These are phyloP conservation scores for Penicillium canescens DNA, from an alignment of 495 filamentous ascomycete genomes.

Conservation along the genomic window DNA sequence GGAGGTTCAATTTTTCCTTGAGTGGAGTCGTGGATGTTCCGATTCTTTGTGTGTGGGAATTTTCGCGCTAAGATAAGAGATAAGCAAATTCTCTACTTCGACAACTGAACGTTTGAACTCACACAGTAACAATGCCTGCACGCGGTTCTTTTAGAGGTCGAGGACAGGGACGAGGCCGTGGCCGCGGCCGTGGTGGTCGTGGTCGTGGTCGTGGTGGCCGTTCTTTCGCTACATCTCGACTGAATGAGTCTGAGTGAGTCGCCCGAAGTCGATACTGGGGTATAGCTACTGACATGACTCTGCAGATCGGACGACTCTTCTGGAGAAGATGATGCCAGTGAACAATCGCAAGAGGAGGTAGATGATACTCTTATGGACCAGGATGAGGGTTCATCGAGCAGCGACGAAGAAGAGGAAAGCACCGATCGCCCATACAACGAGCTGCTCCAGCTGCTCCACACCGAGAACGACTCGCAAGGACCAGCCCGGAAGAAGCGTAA, in stretches of 20 bases:
- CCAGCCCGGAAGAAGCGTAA: conserved; percentile 70
- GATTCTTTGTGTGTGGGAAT: conserved; percentile 51
- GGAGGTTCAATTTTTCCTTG: conserved; percentile 36
- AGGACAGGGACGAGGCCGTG: conserved; percentile 18
- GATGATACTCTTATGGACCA: conserved; percentile 33
- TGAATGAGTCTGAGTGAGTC: conserved; percentile 44
- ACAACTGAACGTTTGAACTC: conserved; percentile 3
- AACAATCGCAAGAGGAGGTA: conserved; percentile 22
- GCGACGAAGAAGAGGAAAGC: conserved; percentile 48
- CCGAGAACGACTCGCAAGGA: conserved; percentile 47
- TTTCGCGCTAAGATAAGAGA: conserved; percentile 60
- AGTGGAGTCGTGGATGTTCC: conserved; percentile 34
- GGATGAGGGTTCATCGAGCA: conserved; percentile 40
- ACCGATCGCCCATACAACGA: conserved; percentile 59
- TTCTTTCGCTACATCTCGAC: conserved; percentile 38
- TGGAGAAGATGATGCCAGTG: conserved; percentile 21
- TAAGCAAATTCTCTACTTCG: conserved; percentile 29
- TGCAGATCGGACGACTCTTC: conserved; percentile 38
- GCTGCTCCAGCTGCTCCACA: conserved; percentile 61
- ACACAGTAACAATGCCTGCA: conserved; percentile 18
- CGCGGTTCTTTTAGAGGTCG: conserved; percentile 35
- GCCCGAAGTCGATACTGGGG: background rate
- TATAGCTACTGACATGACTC: conserved; percentile 15
- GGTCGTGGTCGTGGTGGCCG: conserved; percentile 34
- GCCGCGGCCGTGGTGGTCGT: conserved; percentile 24